Conservation (phyloP, 2,329 filamentous ascomycete genomes). For the Clarireedia monteithiana region DNA sequence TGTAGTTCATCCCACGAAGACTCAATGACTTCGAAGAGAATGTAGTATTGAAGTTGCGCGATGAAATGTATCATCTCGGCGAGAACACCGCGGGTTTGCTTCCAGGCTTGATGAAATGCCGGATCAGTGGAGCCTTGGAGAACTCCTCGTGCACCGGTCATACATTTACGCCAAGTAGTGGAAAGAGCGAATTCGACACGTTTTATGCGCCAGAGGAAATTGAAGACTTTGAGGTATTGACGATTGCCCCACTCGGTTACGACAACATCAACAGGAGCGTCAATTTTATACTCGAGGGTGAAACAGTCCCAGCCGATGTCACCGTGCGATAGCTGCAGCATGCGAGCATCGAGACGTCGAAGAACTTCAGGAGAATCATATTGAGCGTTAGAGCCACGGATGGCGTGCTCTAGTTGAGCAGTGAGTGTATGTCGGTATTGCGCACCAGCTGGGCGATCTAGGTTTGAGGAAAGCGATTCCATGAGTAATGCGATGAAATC, state of each 20-base stretch:
- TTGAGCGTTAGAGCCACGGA: conserved; percentile 93
- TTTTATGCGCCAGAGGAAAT: conserved; percentile 97
- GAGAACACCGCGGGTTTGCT: conserved; percentile 75
- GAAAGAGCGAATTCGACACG: conserved; percentile 90
- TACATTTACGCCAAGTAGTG: conserved; percentile 88
- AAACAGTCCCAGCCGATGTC: conserved; percentile 99
- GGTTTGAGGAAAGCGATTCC: conserved; percentile 87
- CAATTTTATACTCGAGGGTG: conserved; percentile 96
- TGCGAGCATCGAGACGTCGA: conserved; percentile 86
- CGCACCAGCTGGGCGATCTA: conserved; percentile 91
- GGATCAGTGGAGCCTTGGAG: conserved; percentile 62
- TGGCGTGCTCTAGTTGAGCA: conserved; percentile 95
- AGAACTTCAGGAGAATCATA: conserved; percentile 90
- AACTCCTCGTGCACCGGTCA: conserved; percentile 91
- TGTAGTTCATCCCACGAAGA: conserved; percentile 90
- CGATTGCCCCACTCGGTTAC: conserved; percentile 93
- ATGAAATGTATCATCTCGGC: conserved; percentile 99
- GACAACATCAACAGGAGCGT: conserved; percentile 91
- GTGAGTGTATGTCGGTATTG: conserved; percentile 96
- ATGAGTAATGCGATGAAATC: conserved; percentile 96
- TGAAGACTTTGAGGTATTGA: conserved; percentile 98
- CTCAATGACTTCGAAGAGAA: conserved; percentile 97
- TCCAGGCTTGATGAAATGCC: conserved; percentile 74
- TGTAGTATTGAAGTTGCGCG: conserved; percentile 95
- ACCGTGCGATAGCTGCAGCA: conserved; percentile 92